phyloP scores from a whole-genome alignment of 768 basidiomycete genomes.

The Gyrodon lividus region DNA sequence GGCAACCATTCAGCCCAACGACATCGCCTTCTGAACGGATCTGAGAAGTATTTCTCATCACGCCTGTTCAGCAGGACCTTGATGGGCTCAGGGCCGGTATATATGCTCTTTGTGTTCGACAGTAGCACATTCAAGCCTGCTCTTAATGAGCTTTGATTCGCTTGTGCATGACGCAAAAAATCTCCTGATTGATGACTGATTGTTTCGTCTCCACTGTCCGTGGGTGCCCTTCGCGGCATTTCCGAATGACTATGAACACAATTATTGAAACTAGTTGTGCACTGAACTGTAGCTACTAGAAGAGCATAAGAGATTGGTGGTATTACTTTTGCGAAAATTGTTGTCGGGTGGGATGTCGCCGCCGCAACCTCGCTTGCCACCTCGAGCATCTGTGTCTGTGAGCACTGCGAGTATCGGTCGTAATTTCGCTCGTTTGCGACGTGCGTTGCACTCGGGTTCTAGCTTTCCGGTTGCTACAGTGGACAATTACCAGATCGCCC shows the following conservation, averaged over 20 bases:
- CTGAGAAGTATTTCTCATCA: no score
- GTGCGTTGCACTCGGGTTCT: constrained; percentile 16
- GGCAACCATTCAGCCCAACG: neutral
- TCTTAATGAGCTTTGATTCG: neutral
- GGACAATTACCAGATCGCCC: constrained; percentile 12
- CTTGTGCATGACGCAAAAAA: constrained; percentile 5
- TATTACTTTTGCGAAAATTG: constrained; percentile 21
- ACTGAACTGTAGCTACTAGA: constrained; percentile 16
- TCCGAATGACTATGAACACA: neutral
- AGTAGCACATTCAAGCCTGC: neutral
- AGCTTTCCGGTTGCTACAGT: constrained; percentile 19
- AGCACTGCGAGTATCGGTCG: constrained; percentile 18
- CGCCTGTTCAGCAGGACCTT: neutral
- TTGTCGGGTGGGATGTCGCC: constrained; percentile 19
- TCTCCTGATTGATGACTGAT: constrained; percentile 9
- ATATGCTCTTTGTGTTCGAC: neutral
- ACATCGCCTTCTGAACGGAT: neutral
- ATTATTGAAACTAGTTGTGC: neutral
- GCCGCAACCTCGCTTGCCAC: constrained; percentile 25
- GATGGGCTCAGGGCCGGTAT: neutral
- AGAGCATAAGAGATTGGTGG: constrained; percentile 8
- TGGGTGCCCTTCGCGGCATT: neutral
- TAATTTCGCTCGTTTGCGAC: constrained; percentile 23
- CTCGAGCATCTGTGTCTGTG: constrained; percentile 16
- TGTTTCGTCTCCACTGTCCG: neutral